Evolutionary conservation across 306 rosid species (phyloP), one percentile per base, ranked within the genome.

Genomic region (Nissolia schottii): DNA sequence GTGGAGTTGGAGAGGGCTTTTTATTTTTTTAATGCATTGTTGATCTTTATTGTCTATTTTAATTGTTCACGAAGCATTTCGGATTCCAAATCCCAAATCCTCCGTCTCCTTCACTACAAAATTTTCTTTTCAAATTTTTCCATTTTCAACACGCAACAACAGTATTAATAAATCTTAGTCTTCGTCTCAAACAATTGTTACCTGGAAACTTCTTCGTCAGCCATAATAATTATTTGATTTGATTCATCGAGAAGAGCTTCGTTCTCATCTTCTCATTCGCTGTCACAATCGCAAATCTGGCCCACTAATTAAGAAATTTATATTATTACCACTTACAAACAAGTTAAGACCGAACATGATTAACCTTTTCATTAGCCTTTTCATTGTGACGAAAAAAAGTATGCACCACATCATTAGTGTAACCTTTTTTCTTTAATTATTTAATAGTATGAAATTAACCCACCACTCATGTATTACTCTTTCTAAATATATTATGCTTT

Each of bases 151-250:
- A 64, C 71, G 37, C 56, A n/a, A 46, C 7, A 32, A 28, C 24
- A 22, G 15, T 31, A 15, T 1, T n/a, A 7, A 9, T 4, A 15
- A 34, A 25, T 8, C 5, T 41, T 27, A 6, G 22, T 55, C 6
- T 4, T 32, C 12, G 48, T 29, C 40, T 66, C 0, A 11, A 12
- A 23, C 45, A 19, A 70, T 66, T 16, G 48, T 73, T 67, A 25
- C 71, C 12, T 55, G 29, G 83, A 81, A 83, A 24, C 46, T 83
- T 87, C 86, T 2, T 5, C 51, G 15, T 72, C 75, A 10, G 70
- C 70, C 1, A 28, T 37, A 16, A 28, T 37, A 16, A 64, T 41
- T 64, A 19, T 53, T 37, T 18, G 12, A 7, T 58, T 74, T 61
- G 22, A 51, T 51, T 51, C 50, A 1, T 37, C 40, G 5, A 7